Base-by-base conservation (phyloP, 208 protist genomes). In the Acanthamoeba castellanii region DNA sequence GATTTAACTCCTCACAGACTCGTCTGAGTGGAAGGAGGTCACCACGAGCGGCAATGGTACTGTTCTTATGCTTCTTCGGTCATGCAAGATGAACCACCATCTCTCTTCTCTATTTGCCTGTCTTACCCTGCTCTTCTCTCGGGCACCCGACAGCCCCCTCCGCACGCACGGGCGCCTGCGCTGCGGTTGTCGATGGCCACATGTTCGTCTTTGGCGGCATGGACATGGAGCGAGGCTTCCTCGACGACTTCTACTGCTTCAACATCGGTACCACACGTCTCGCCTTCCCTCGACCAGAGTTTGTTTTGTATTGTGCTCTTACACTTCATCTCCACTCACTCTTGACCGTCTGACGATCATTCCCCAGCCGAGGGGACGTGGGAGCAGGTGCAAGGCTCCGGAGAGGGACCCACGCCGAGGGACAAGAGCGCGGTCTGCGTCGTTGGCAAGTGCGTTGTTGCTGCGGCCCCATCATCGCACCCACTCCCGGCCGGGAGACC, bases 151-250 rank as follows among this genome's bases (percentile, higher is more conserved):
- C 42, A 88, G 52, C 47, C 14, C 81, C 81, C 18, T 55, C 81
- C n/a, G 50, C 50, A 0, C 81, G 81, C 81, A 88, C 81, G 20
- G 81, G 81, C 37, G 81, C 50, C n/a, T 88, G 81, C n/a, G 20
- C 52, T 16, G 50, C 81, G 1, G 81, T 42, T 11, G 81, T 61
- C 32, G 81, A 88, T 59, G 47, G 81, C 14, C 42, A 27, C 30
- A 34, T 88, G 81, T 88, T 50, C 52, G 42, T 88, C 8, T 88
- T 88, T 64, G 81, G 81, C 16, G 81, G 81, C 30, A 88, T 88
- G 81, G 52, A 88, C 81, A 88, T 88, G 81, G 81, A 88, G 30
- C 50, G 42, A 55, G 50, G 52, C 42, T 88, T 55, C 50, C 81
- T 88, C 22, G 52, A 64, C 18, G 81, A 88, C 50, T n/a, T 88